Evolutionary conservation across 139 green algal genomes (phyloP).

Genomic region (Chlamydomonas applanata): DNA sequence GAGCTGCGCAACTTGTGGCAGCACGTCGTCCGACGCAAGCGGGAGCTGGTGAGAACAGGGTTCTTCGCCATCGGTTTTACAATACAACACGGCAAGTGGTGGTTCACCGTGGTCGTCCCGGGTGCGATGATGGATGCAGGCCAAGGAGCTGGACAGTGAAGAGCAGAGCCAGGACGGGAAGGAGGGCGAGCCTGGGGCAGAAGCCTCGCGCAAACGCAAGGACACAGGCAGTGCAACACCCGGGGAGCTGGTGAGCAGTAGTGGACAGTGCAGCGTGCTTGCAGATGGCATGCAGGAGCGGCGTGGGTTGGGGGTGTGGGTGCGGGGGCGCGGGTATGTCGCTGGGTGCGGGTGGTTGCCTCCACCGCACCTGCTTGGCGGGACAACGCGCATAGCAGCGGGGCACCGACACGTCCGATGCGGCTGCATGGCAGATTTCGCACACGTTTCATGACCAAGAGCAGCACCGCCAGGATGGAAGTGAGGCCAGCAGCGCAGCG

Average conservation of each 20-base stretch:
- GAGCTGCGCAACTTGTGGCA: constrained; percentile 97
- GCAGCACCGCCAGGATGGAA: no score
- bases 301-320: no score
- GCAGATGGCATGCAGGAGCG: background rate
- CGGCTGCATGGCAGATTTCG: no score
- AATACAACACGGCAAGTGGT: no score
- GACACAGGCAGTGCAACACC: background rate
- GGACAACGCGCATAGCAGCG: no score
- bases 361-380: no score
- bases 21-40: constrained; percentile 83
- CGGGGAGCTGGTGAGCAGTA: background rate
- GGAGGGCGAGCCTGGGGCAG: constrained; percentile 4
- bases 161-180: constrained; percentile 36
- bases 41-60: constrained; percentile 15
- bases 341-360: no score
- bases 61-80: background rate
- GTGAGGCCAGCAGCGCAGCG: no score
- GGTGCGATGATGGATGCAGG: background rate
- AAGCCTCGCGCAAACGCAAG: constrained; percentile 17
- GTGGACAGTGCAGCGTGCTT: background rate
- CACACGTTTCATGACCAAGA: no score
- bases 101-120: no score
- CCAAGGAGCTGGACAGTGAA: constrained; percentile 30
- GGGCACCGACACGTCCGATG: no score
- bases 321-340: no score